These are phyloP conservation scores for Syzygium jambos DNA, from an alignment of 345 rosid genomes.

Conservation along the genomic window DNA sequence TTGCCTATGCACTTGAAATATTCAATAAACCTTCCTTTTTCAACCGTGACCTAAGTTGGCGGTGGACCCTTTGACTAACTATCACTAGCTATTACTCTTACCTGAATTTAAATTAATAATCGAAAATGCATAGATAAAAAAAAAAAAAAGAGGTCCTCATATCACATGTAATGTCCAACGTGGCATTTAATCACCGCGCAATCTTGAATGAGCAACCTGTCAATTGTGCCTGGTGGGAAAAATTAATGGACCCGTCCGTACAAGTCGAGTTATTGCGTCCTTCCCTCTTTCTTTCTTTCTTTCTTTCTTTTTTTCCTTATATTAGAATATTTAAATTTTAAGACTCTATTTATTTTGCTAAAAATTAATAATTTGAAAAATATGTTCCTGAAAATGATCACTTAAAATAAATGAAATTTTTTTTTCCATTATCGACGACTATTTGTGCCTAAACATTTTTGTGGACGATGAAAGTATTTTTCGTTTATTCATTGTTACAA, in stretches of 20 bases:
- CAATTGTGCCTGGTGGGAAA: neutral
- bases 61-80: neutral
- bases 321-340: neutral
- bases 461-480: no score
- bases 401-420: no score
- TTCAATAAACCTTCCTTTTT: neutral
- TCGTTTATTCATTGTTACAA: no score
- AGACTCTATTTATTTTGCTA: neutral
- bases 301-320: no score
- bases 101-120: neutral
- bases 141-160: neutral
- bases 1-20: neutral
- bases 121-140: neutral
- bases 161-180: neutral
- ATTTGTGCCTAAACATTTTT: no score
- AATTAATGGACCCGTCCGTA: neutral
- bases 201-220: neutral
- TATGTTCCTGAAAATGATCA: no score
- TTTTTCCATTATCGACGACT: no score
- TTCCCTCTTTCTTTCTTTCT: neutral
- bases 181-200: neutral
- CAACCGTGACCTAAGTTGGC: neutral
- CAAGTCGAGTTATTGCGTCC: neutral
- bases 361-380: no score
- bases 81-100: neutral